Evolutionary conservation across 331 rosid genomes (phyloP), one percentile per base, ranked within the genome.

Genomic region (Acacia concinna): DNA sequence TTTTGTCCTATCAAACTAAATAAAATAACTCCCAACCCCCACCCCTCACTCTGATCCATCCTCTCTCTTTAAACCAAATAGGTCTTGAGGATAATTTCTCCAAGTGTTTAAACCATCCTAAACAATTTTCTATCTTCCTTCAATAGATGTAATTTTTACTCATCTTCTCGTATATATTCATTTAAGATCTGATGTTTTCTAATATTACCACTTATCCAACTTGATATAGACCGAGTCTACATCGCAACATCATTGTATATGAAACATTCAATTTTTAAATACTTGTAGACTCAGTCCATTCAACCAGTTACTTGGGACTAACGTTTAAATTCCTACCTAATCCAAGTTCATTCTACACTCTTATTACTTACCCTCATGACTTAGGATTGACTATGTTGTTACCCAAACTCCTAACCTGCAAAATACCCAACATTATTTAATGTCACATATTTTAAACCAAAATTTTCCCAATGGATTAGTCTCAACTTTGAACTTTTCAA

Each of bases 291-390:
- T n/a, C 3, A 0, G 71, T 73, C 25, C 2, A 17, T 10, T 32
- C 43, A 34, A 32, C 20, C 69, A 57, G 12, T 44, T 25, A 57
- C 49, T 78, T 78, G 74, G n/a, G 47, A 74, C 40, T 12, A 49
- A 23, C 63, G 44, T 66, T 35, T 11, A 40, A 83, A 74, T 69
- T 65, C 81, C 43, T 60, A 84, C 87, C 84, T 76, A 71, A 77
- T 80, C 47, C 79, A 63, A 21, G 31, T 80, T 64, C 65, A 57
- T 80, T 84, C 25, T n/a, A 72, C 78, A 79, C 74, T 18, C 64
- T 37, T 31, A 8, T 49, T 80, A 60, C 81, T 81, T 64, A 60
- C 76, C 60, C 62, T 23, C 6, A 3, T 75, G 67, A 71, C 79
- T 44, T 63, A 43, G 49, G 31, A 74, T 77, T 46, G 52, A 81